Conservation (phyloP, 352 stramenopile genomes). For the Thalassiosira hispida region DNA sequence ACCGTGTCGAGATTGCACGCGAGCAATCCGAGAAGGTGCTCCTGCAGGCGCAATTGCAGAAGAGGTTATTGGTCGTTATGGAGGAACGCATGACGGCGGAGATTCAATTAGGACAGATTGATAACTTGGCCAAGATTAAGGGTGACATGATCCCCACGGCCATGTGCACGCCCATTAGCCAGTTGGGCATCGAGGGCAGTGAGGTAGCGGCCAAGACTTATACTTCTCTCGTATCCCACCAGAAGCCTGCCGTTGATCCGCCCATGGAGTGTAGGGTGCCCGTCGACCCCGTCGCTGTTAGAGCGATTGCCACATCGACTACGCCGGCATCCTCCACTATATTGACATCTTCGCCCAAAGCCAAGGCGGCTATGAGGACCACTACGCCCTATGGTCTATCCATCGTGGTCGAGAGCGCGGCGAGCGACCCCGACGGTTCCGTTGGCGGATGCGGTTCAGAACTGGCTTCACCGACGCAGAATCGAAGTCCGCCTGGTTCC, state of each 20-base stretch:
- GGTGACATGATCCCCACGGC: conserved; percentile 1
- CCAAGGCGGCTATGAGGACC: neutral
- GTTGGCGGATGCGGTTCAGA: too few species aligned
- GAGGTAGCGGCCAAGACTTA: neutral
- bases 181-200: neutral
- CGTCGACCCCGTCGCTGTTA: too few species aligned
- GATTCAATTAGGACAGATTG: conserved; percentile 6
- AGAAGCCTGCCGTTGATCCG: neutral
- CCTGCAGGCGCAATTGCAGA: conserved; percentile 15
- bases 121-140: conserved; percentile 3
- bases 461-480: too few species aligned
- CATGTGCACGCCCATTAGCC: neutral
- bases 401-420: too few species aligned
- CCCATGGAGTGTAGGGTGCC: too few species aligned
- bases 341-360: too few species aligned
- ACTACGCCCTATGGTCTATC: neutral
- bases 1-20: conserved; percentile 17
- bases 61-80: conserved; percentile 9
- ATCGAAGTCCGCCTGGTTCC: too few species aligned
- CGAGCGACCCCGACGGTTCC: too few species aligned
- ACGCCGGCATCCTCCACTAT: neutral
- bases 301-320: too few species aligned
- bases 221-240: neutral
- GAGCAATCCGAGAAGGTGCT: conserved; percentile 14
- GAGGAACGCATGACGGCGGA: conserved; percentile 18